Conservation (phyloP, 441 rosid genomes). For the Gossypium aridum region DNA sequence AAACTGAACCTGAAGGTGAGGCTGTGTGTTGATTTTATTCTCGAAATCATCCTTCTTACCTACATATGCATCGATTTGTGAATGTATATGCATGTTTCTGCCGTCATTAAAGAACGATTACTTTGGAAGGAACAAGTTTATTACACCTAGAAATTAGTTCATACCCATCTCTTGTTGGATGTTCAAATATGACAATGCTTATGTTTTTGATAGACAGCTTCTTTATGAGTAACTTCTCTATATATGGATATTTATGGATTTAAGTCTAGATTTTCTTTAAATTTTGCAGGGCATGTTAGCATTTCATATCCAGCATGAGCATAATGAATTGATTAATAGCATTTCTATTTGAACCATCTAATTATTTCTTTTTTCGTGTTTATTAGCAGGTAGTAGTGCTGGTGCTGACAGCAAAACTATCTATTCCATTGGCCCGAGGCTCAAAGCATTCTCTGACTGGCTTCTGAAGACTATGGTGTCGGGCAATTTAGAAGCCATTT, state of each 20-base stretch:
- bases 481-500: conserved; percentile 70
- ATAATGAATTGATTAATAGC: background rate
- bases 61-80: background rate
- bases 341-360: background rate
- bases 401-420: conserved; percentile 26
- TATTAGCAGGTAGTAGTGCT: conserved; percentile 38
- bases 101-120: background rate
- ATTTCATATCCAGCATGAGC: conserved; percentile 6
- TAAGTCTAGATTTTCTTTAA: background rate
- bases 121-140: conserved; percentile 5
- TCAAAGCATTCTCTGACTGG: conserved; percentile 80
- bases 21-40: conserved; percentile 10
- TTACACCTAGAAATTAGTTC: background rate
- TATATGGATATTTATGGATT: background rate
- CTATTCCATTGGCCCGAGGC: conserved; percentile 67
- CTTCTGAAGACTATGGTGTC: conserved; percentile 80
- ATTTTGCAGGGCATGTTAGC: background rate
- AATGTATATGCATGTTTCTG: background rate
- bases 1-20: conserved; percentile 34
- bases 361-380: background rate
- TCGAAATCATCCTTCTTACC: conserved; percentile 1
- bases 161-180: background rate
- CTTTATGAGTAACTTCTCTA: background rate
- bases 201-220: background rate
- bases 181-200: background rate